These are phyloP conservation scores for Allium fistulosum DNA, from an alignment of 106 monocot genomes.

Conservation along the genomic window DNA sequence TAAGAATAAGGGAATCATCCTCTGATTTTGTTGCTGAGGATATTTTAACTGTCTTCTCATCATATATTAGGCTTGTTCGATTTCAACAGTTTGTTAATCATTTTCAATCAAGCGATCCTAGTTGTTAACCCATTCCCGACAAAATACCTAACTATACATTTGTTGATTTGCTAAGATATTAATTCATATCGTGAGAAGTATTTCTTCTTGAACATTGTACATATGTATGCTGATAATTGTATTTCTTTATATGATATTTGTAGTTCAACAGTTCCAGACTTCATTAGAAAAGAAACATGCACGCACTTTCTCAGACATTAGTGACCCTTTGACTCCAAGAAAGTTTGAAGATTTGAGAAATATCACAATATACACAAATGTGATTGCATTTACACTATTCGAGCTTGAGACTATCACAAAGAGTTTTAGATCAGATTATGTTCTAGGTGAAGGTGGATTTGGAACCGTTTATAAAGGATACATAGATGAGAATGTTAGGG, in stretches of 20 bases:
- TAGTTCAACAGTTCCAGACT: conserved; percentile 70
- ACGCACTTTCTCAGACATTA: conserved; percentile 59
- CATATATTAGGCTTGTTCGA: no score
- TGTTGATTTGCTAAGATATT: no score
- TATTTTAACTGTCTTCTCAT: no score
- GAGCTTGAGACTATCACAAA: conserved; percentile 97
- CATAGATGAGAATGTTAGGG: conserved; percentile 94
- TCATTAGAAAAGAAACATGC: conserved; percentile 62
- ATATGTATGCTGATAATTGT: no score
- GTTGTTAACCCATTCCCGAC: no score
- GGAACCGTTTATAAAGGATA: conserved; percentile 97
- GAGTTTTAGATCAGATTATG: conserved; percentile 89
- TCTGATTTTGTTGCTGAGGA: no score
- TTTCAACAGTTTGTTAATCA: no score
- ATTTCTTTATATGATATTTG: neutral
- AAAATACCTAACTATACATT: no score
- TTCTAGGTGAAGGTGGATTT: conserved; percentile 94
- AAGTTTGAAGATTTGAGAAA: conserved; percentile 75
- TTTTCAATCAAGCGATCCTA: no score
- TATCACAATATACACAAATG: conserved; percentile 79
- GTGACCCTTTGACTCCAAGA: conserved; percentile 48
- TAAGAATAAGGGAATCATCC: no score
- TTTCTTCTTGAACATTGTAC: no score
- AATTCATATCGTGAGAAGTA: no score
- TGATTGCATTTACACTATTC: conserved; percentile 87